Conservation (phyloP, 176 grass and related monocot species). For the Luzula sylvatica region DNA sequence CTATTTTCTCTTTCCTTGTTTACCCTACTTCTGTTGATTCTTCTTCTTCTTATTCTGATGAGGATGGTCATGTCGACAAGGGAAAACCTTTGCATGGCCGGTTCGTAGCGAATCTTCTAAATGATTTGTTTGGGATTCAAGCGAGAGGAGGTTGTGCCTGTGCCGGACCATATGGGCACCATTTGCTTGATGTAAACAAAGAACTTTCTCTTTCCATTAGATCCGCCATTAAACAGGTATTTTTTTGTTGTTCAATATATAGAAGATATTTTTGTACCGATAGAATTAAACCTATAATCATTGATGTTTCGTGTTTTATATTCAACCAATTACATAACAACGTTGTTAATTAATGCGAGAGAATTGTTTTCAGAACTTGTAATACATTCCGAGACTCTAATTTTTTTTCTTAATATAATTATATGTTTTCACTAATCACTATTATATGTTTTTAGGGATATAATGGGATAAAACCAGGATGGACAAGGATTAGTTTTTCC, state of each 20-base stretch:
- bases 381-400: too few relatives aligned
- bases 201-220: conserved; percentile 48
- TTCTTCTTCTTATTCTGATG: neutral
- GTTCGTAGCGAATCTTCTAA: conserved; percentile 50
- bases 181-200: conserved; percentile 33
- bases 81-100: conserved; percentile 50
- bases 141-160: conserved; percentile 71
- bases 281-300: too few relatives aligned
- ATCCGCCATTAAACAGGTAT: conserved; percentile 41
- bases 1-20: conserved; percentile 65
- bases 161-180: conserved; percentile 57
- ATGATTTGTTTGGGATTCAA: conserved; percentile 81
- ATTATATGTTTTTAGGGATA: conserved; percentile 55
- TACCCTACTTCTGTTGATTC: conserved; percentile 2
- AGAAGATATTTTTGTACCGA: too few relatives aligned
- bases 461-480: conserved; percentile 68
- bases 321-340: too few relatives aligned
- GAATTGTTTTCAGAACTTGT: too few relatives aligned
- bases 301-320: too few relatives aligned
- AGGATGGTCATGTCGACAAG: neutral
- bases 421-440: too few relatives aligned
- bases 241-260: too few relatives aligned
- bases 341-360: too few relatives aligned
- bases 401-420: neutral
- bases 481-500: conserved; percentile 65